These are phyloP conservation scores for Candida stauntonica DNA, from an alignment of 805 yeast genomes.

Conservation along the genomic window DNA sequence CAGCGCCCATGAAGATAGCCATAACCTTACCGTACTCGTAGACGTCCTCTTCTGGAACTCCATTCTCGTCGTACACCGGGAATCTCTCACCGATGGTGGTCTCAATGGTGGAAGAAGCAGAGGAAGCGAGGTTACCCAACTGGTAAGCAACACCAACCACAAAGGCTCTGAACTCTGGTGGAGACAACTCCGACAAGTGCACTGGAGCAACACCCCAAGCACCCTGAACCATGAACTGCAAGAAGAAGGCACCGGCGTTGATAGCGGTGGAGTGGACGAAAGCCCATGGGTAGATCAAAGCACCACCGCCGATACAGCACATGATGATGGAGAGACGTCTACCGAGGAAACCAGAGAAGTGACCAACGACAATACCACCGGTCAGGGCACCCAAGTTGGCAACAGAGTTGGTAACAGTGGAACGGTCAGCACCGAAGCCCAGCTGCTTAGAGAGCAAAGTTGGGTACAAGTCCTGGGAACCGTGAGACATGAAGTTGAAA, in stretches of 20 bases:
- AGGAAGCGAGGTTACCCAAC: constrained; percentile 62
- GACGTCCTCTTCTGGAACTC: constrained; percentile 27
- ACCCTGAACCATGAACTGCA: constrained; percentile 64
- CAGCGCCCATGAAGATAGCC: constrained; percentile 66
- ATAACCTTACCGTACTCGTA: constrained; percentile 56
- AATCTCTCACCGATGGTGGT: constrained; percentile 54
- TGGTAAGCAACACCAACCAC: constrained; percentile 63
- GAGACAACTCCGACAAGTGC: constrained; percentile 57
- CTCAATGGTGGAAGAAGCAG: constrained; percentile 69
- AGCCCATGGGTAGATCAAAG: constrained; percentile 62
- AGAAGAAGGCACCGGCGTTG: constrained; percentile 56
- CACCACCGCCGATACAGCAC: constrained; percentile 54
- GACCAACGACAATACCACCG: constrained; percentile 56
- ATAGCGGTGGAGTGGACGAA: constrained; percentile 43
- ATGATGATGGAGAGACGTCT: constrained; percentile 49
- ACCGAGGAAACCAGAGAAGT: constrained; percentile 49
- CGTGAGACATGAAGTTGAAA: constrained; percentile 58
- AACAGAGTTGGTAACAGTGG: constrained; percentile 53
- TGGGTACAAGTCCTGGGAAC: constrained; percentile 61
- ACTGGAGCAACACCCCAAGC: constrained; percentile 67
- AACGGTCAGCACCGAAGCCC: constrained; percentile 36
- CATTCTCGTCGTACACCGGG: constrained; percentile 34
- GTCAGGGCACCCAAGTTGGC: constrained; percentile 55
- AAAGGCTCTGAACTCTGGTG: constrained; percentile 59
- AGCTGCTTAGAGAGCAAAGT: constrained; percentile 47